phyloP scores from a whole-genome alignment of 2,329 filamentous ascomycete species.

The Ceratocystis smalleyi region DNA sequence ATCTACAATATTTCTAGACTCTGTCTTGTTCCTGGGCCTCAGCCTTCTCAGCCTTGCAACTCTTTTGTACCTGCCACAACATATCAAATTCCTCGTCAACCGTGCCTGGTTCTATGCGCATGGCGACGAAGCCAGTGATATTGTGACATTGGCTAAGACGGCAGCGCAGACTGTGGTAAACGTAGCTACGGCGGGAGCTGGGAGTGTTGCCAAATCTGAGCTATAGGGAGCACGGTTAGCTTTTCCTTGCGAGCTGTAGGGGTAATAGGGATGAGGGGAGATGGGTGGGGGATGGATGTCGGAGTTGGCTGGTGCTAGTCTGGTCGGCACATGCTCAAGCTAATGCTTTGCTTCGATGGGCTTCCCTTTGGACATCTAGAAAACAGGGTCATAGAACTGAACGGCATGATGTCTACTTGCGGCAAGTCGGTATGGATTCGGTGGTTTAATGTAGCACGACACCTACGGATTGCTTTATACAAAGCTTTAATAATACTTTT shows the following conservation, averaged over 20 bases:
- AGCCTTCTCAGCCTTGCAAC: conserved; percentile 74
- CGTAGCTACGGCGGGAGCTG: conserved; percentile 19
- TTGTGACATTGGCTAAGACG: conserved; percentile 32
- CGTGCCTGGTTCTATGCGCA: conserved; percentile 91
- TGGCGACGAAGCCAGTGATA: conserved; percentile 50
- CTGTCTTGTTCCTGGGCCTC: conserved; percentile 77
- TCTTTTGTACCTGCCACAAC: conserved; percentile 84
- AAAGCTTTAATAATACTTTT: conserved; percentile 10
- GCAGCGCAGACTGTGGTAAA: conserved; percentile 23
- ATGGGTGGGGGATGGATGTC: too few relatives aligned
- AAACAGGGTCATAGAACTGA: not conserved
- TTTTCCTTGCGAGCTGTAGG: not conserved
- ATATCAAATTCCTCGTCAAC: conserved; percentile 65
- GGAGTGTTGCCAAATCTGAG: conserved; percentile 22
- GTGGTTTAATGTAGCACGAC: not conserved
- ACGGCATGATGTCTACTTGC: not conserved
- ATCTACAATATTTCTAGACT: conserved; percentile 42
- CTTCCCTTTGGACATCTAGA: not conserved
- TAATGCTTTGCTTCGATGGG: not conserved
- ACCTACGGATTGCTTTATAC: not conserved
- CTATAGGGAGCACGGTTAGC: conserved; percentile 20
- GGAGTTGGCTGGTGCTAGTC: not conserved
- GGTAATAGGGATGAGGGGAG: not conserved
- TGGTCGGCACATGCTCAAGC: not conserved
- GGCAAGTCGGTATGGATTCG: not conserved